Conservation (phyloP, 1,284 basidiomycete genomes). For the Mycena citricolor region DNA sequence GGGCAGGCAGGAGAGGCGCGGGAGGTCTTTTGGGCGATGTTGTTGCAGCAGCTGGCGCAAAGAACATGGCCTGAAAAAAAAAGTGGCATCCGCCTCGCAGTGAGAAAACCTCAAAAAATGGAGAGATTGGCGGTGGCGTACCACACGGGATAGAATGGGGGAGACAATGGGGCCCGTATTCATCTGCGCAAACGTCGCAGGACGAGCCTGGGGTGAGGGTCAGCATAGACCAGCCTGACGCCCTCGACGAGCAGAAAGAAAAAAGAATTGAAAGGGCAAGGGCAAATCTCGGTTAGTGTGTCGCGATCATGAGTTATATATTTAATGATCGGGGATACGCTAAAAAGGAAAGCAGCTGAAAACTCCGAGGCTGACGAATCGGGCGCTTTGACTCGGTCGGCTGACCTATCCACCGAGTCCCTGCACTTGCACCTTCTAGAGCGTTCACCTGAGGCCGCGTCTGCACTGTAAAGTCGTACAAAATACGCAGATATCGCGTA, state of each 20-base stretch:
- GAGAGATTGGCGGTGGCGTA: slow-evolving; percentile 35
- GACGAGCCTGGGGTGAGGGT: slow-evolving; percentile 74
- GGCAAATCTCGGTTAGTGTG: slow-evolving; percentile 16
- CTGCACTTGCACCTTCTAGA: neutral
- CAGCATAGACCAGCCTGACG: slow-evolving; percentile 55
- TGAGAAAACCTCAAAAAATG: slow-evolving; percentile 22
- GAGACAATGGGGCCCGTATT: slow-evolving; percentile 68
- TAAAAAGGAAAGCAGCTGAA: slow-evolving; percentile 2
- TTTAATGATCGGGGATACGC: slow-evolving; percentile 4
- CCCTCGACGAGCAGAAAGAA: slow-evolving; percentile 3
- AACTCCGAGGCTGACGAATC: neutral
- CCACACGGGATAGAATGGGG: slow-evolving; percentile 80
- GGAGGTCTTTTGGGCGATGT: slow-evolving; percentile 75
- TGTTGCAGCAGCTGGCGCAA: slow-evolving; percentile 70
- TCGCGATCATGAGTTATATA: slow-evolving; percentile 11
- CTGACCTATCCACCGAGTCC: slow-evolving; percentile 3
- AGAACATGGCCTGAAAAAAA: slow-evolving; percentile 65
- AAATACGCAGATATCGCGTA: slow-evolving; percentile 5
- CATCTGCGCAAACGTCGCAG: slow-evolving; percentile 84
- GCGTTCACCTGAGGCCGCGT: neutral
- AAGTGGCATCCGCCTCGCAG: no score
- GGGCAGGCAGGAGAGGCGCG: slow-evolving; percentile 70
- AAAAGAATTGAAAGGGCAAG: slow-evolving; percentile 7
- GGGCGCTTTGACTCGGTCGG: neutral
- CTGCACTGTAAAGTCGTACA: neutral